Conservation (phyloP, 768 basidiomycete genomes). For the Gloeophyllum trabeum region DNA sequence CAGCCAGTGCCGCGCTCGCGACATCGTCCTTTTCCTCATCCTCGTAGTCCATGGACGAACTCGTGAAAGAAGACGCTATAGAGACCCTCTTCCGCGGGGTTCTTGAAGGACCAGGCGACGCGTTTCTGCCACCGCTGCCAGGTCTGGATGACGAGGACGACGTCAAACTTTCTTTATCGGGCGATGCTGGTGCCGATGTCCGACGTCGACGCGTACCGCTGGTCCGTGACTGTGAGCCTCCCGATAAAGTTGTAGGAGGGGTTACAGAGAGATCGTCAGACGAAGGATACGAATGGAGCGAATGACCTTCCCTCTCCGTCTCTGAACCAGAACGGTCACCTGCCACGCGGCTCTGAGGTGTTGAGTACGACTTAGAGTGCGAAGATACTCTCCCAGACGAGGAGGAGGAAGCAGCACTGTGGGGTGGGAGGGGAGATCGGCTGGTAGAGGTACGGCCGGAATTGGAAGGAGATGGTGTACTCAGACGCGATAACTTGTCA, state of each 20-base stretch:
- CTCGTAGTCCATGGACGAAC: slow-evolving; percentile 12
- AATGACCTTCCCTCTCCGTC: slow-evolving; percentile 59
- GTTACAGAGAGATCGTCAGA: slow-evolving; percentile 27
- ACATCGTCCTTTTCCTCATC: slow-evolving; percentile 26
- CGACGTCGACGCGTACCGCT: slow-evolving; percentile 26
- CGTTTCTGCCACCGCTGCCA: slow-evolving; percentile 13
- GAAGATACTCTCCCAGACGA: slow-evolving; percentile 22
- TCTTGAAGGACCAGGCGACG: slow-evolving; percentile 28
- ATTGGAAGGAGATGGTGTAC: slow-evolving; percentile 39
- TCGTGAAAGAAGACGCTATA: slow-evolving; percentile 18
- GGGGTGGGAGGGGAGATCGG: slow-evolving; percentile 25
- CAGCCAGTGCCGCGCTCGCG: slow-evolving; percentile 46
- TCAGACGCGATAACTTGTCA: slow-evolving; percentile 51
- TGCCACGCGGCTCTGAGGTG: slow-evolving; percentile 19
- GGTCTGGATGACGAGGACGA: slow-evolving; percentile 7
- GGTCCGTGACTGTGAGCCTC: slow-evolving; percentile 7
- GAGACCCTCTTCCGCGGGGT: slow-evolving; percentile 33
- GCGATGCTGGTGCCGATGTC: slow-evolving; percentile 37
- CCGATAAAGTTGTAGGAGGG: slow-evolving; percentile 20
- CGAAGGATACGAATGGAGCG: slow-evolving; percentile 18
- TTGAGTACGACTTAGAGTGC: slow-evolving; percentile 20
- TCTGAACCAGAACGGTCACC: slow-evolving; percentile 60
- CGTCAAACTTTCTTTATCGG: slow-evolving; percentile 19
- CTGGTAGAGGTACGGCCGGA: slow-evolving; percentile 16
- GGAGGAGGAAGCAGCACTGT: slow-evolving; percentile 22